A percentile compares a stretch with the other conserved stretches of the same genome.
Evolutionary conservation across 768 basidiomycete species (phyloP).

Genomic region (Lactarius pseudohatsudake): DNA sequence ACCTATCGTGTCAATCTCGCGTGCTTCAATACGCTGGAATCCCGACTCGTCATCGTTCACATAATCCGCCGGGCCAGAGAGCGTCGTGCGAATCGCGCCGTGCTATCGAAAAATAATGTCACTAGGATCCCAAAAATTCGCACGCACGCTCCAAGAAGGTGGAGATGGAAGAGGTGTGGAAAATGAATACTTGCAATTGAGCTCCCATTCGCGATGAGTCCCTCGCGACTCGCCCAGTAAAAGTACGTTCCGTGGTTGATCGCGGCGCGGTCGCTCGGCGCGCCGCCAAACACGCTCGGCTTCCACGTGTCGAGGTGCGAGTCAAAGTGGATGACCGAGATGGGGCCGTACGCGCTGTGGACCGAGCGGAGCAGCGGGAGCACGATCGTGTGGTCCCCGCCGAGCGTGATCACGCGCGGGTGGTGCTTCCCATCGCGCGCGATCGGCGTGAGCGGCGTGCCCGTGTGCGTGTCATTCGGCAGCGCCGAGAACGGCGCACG

Average conservation of each 20-base stretch:
- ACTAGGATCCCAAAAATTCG: constrained; percentile 75
- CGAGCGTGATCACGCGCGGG: constrained; percentile 78
- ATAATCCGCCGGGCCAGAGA: constrained; percentile 77
- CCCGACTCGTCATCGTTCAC: constrained; percentile 75
- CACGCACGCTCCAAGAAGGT: constrained; percentile 28
- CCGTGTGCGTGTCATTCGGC: constrained; percentile 61
- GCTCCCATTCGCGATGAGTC: constrained; percentile 71
- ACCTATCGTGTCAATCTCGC: constrained; percentile 83
- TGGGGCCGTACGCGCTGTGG: constrained; percentile 72
- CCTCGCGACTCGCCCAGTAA: constrained; percentile 84
- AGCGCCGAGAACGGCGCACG: constrained; percentile 60
- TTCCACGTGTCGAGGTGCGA: constrained; percentile 83
- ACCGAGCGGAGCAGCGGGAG: constrained; percentile 67
- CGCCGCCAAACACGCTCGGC: constrained; percentile 70
- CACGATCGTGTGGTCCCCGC: constrained; percentile 87
- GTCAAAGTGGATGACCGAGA: constrained; percentile 86
- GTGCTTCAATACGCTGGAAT: constrained; percentile 79
- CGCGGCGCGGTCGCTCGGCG: constrained; percentile 67
- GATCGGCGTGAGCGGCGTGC: constrained; percentile 54
- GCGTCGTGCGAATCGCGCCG: constrained; percentile 83
- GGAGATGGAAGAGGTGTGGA: constrained; percentile 14
- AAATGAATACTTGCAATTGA: constrained; percentile 75
- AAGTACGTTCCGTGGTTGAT: constrained; percentile 92
- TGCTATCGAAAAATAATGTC: constrained; percentile 54
- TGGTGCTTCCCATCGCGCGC: constrained; percentile 72